A percentile compares a stretch with the other conserved stretches of the same genome.
These are phyloP conservation scores for Penicillium angulare DNA, from an alignment of 495 filamentous ascomycete species.

Conservation along the genomic window DNA sequence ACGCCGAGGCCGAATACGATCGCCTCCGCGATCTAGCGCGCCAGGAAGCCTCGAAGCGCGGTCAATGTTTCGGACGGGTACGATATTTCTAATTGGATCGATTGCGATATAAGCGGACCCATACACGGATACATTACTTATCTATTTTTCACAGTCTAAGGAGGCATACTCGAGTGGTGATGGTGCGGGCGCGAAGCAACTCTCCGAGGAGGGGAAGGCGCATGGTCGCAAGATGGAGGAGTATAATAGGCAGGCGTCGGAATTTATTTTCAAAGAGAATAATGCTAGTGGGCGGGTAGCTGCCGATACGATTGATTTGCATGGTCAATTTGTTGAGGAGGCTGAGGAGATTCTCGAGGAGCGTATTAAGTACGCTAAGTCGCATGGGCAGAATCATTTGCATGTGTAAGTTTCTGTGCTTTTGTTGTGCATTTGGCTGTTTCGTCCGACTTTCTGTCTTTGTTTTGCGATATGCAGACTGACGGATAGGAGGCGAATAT, in stretches of 20 bases:
- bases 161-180: slow-evolving; percentile 80
- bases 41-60: slow-evolving; percentile 71
- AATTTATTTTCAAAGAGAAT: slow-evolving; percentile 93
- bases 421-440: not conserved
- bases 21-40: slow-evolving; percentile 81
- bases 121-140: too few relatives aligned
- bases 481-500: not conserved
- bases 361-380: slow-evolving; percentile 71
- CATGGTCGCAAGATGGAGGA: slow-evolving; percentile 76
- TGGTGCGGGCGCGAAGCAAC: slow-evolving; percentile 71
- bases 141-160: slow-evolving; percentile 53
- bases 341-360: slow-evolving; percentile 85
- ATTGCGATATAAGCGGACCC: too few relatives aligned
- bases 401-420: slow-evolving; percentile 55
- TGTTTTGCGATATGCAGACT: not conserved
- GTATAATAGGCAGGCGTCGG: slow-evolving; percentile 85
- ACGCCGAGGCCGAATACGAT: slow-evolving; percentile 86
- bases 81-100: slow-evolving; percentile 6
- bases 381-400: slow-evolving; percentile 71
- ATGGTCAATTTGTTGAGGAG: slow-evolving; percentile 91
- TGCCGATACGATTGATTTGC: slow-evolving; percentile 86
- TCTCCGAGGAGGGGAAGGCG: slow-evolving; percentile 79
- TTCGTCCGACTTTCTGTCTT: not conserved
- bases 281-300: slow-evolving; percentile 69
- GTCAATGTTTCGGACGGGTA: slow-evolving; percentile 71